phyloP scores from a whole-genome alignment of 129 eudicot species.

The Mikania micrantha region DNA sequence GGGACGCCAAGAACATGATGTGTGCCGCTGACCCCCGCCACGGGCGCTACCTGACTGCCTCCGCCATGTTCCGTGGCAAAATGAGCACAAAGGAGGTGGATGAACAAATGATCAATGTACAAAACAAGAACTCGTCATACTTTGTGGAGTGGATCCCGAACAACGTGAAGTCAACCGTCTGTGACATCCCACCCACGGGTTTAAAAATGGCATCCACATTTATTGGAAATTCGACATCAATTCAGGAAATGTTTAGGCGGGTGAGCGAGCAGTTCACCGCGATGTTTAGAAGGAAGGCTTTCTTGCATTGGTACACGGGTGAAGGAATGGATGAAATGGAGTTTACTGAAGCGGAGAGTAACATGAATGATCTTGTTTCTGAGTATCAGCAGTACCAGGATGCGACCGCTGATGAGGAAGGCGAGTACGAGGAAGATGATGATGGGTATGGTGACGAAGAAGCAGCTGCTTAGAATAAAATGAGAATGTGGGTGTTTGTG shows the following conservation, averaged over 20 bases:
- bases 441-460: not conserved
- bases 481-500: not conserved
- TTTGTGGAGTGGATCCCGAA: conserved; percentile 8
- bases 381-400: conserved; percentile 5
- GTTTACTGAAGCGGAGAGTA: conserved; percentile 5
- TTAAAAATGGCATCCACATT: conserved; percentile 1
- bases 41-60: conserved; percentile 10
- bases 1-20: conserved; percentile 9
- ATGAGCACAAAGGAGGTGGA: conserved; percentile 6
- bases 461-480: not conserved
- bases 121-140: conserved; percentile 8
- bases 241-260: conserved; percentile 2
- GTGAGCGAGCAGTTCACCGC: not conserved
- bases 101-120: conserved; percentile 5
- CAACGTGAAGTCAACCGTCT: not conserved
- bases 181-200: conserved; percentile 5
- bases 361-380: conserved; percentile 1
- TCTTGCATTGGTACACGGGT: conserved; percentile 5
- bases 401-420: conserved; percentile 3
- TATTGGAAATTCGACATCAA: conserved; percentile 4
- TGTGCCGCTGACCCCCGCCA: conserved; percentile 7
- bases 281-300: not conserved
- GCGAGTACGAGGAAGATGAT: no score
- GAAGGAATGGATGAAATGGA: conserved; percentile 10
- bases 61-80: conserved; percentile 3